These are phyloP conservation scores for Talaromyces borbonicus DNA, from an alignment of 495 filamentous ascomycete genomes.

Conservation along the genomic window DNA sequence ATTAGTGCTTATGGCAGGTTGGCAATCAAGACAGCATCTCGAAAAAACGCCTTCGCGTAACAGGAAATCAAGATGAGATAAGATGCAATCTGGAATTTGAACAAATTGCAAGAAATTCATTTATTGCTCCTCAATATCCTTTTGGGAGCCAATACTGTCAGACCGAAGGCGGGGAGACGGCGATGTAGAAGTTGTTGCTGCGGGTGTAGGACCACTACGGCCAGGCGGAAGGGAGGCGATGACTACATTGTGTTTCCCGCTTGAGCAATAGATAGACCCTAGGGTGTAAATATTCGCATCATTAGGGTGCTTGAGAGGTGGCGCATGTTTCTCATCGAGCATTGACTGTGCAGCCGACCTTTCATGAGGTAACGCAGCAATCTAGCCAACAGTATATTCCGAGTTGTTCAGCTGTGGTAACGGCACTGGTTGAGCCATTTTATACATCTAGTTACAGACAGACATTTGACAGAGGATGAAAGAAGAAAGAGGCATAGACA, in stretches of 20 bases:
- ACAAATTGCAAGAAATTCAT: too few relatives aligned
- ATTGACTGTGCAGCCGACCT: constrained; percentile 5
- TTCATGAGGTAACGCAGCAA: constrained; percentile 5
- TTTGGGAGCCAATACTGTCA: too few relatives aligned
- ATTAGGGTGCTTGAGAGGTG: constrained; percentile 5
- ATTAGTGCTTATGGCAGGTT: too few relatives aligned
- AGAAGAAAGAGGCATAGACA: neutral
- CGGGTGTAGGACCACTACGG: constrained; percentile 11
- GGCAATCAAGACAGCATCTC: too few relatives aligned
- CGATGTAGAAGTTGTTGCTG: constrained; percentile 17
- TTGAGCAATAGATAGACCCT: constrained; percentile 11
- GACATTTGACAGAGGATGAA: neutral
- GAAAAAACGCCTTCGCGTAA: too few relatives aligned
- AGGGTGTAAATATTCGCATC: constrained; percentile 22
- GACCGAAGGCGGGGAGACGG: too few relatives aligned
- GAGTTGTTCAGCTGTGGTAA: constrained; percentile 2
- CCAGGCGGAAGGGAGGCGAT: constrained; percentile 20
- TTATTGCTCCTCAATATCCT: too few relatives aligned
- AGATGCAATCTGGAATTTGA: too few relatives aligned
- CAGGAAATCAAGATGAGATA: too few relatives aligned
- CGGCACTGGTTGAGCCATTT: constrained; percentile 6
- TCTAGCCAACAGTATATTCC: constrained; percentile 2
- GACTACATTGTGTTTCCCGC: constrained; percentile 23
- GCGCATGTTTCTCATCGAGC: constrained; percentile 7
- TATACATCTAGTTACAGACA: neutral